Evolutionary conservation across 306 rosid species (phyloP).

Genomic region (Neltuma alba): DNA sequence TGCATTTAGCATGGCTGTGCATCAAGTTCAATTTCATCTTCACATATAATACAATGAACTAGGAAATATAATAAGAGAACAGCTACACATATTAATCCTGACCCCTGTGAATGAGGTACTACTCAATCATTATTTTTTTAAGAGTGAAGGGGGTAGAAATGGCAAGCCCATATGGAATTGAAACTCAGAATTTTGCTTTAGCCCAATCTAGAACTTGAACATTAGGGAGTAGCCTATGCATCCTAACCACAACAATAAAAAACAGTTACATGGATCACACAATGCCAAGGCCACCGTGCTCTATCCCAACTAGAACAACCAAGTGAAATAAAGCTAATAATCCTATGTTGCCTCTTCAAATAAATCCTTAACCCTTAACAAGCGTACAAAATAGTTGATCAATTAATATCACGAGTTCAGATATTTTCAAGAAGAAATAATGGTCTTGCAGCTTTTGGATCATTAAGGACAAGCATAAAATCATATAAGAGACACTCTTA

Average conservation of each 20-base stretch:
- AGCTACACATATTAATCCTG: neutral
- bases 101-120: neutral
- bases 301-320: neutral
- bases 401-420: neutral
- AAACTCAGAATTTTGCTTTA: neutral
- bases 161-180: neutral
- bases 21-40: neutral
- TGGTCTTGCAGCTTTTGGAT: neutral
- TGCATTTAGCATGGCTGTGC: neutral
- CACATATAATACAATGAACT: neutral
- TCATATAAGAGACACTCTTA: too few relatives aligned
- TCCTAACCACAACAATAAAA: neutral
- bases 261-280: neutral
- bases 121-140: neutral
- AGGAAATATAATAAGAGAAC: neutral
- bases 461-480: neutral
- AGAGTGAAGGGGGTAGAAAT: neutral
- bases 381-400: neutral
- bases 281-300: neutral
- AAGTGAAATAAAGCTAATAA: neutral
- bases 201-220: neutral
- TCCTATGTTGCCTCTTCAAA: conserved; percentile 6
- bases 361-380: neutral
- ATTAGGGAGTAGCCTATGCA: neutral
- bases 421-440: neutral